Percentiles rank a stretch among this genome's conserved stretches.
Evolutionary conservation across 1,139 yeast genomes (phyloP).

Genomic region (Candida neerlandica): DNA sequence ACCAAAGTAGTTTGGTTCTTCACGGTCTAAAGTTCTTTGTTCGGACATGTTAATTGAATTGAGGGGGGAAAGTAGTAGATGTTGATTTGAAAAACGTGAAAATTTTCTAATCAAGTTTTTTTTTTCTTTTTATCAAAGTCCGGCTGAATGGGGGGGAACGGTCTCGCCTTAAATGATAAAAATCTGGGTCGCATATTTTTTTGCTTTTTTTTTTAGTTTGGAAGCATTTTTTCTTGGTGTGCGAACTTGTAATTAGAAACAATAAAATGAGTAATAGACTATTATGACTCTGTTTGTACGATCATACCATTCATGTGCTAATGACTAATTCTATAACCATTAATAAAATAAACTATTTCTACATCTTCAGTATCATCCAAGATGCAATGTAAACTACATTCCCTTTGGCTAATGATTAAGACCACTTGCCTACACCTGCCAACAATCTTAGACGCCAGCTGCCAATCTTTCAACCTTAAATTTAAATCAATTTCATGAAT

Average conservation of each 20-base stretch:
- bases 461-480: conserved; percentile 59
- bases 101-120: neutral
- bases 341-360: conserved; percentile 56
- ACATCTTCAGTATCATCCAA: conserved; percentile 59
- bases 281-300: conserved; percentile 5
- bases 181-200: no score
- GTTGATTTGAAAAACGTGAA: neutral
- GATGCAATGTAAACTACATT: conserved; percentile 57
- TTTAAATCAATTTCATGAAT: conserved; percentile 39
- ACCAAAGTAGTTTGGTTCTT: conserved; percentile 84
- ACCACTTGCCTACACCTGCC: conserved; percentile 57
- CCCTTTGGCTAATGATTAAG: conserved; percentile 49
- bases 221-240: neutral
- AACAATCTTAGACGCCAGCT: conserved; percentile 53
- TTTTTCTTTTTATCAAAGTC: neutral
- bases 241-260: neutral
- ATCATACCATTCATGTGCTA: neutral
- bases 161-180: neutral
- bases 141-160: neutral
- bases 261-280: neutral
- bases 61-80: neutral
- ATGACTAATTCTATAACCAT: conserved; percentile 28
- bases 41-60: conserved; percentile 7
- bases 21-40: conserved; percentile 49
- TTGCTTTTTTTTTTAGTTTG: no score